Base-by-base conservation (phyloP, 371 early-diverging fungal genomes). In the Fennellomyces sp. region DNA sequence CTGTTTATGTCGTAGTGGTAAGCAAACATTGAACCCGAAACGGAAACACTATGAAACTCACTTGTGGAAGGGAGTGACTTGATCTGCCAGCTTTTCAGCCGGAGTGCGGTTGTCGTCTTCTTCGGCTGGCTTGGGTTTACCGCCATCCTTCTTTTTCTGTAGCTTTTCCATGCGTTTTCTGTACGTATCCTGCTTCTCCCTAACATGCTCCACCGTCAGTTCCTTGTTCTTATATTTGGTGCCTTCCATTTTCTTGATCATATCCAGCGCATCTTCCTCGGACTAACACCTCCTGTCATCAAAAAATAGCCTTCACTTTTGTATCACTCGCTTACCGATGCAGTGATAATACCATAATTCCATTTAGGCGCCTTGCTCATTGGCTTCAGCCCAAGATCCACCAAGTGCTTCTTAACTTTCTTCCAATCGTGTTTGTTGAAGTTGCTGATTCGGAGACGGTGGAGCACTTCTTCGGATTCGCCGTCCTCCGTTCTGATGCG, bases 61-160 rank as follows among this genome's bases (percentile, higher is more conserved):
- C 84, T 75, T 76, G 78, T 85, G 81, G 38, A 89, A 64, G 19
- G 91, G 90, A 1, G 90, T 89, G 17, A 89, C 86, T 76, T 91
- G 90, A 71, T 88, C 89, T n/a, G 84, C 82, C 28, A 92, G 70
- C 26, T 66, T 69, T 66, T 92, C 88, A 29, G 75, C 69, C 12
- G 86, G 84, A 3, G 88, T 78, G 47, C 83, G 72, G 11, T 68
- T 60, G 49, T 86, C 84, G 11, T 64, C 61, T 39, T 76, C 78
- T 17, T 56, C 63, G 4, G 21, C 61, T 58, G 13, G 30, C 3
- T 52, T 52, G 19, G 29, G 52, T 19, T 52, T 52, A 26, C 35
- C 17, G 10, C 35, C 38, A 12, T 39, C 39, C 64, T 28, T 29
- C 25, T n/a, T 47, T 36, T 33, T 49, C 51, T 58, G 65, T 70